Base-by-base conservation (phyloP, 2,329 filamentous ascomycete genomes). In the Alternaria sp. region DNA sequence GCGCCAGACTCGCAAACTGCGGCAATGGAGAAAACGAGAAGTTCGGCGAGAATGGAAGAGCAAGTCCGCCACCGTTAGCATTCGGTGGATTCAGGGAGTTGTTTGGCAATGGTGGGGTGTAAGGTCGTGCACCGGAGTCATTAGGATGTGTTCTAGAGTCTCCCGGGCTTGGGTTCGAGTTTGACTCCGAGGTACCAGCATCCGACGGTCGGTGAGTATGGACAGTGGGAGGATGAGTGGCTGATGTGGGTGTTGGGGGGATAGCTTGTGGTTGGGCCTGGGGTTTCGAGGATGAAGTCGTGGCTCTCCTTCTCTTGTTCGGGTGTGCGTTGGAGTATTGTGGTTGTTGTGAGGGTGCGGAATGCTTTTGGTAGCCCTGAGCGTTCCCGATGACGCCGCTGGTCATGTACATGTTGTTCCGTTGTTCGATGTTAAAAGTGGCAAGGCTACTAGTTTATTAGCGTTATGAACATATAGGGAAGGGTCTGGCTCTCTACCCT, bases 1-100 rank as follows among this genome's bases (percentile, higher is more conserved):
- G 72, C 26, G 72, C 72, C n/a, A 79, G 63, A 56, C 72, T 75
- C 54, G 77, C 70, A 59, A 78, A 72, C 47, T 76, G 75, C 17
- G 75, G 75, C n/a, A 78, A 66, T 43, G 71, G 70, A 26, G 76
- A 76, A 63, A 79, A 76, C 9, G 74, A 73, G 63, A 83, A 83
- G 57, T 78, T 80, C 9, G 82, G 81, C 9, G 81, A 82, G 61
- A 83, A 81, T 4, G 78, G 76, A 46, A 81, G 74, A 46, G 75
- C 65, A 28, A 73, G 70, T 26, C 68, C 67, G 47, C 65, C 62
- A 15, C 62, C 67, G 45, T 72, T 73, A 50, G 62, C 47, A 54
- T 56, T 71, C 49, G 67, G 65, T 21, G 62, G 55, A 21, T 67
- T 69, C 30, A 72, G 44, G 7, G 65, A 54, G 51, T 57, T 65